A percentile compares a stretch with the other conserved stretches of the same genome.
phyloP scores from a whole-genome alignment of 2,329 filamentous ascomycete genomes.

The Pyricularia sp. region DNA sequence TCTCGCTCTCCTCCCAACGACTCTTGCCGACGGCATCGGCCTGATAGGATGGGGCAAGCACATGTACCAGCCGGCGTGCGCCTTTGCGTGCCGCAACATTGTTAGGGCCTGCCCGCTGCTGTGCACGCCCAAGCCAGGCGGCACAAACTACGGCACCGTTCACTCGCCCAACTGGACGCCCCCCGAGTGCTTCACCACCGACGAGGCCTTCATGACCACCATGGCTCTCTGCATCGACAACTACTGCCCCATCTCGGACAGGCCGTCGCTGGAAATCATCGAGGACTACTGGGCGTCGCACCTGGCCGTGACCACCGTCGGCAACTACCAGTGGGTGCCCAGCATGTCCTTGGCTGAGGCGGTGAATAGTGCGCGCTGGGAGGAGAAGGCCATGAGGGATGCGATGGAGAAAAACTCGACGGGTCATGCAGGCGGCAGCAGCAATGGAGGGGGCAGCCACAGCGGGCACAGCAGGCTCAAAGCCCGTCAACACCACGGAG shows the following conservation, averaged over 20 bases:
- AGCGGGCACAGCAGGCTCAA: not conserved
- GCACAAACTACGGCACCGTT: conserved; percentile 15
- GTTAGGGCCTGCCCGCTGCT: conserved; percentile 16
- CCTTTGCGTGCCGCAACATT: conserved; percentile 23
- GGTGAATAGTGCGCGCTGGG: conserved; percentile 6
- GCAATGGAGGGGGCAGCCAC: too few relatives aligned
- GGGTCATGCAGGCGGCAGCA: not conserved
- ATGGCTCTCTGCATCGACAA: conserved; percentile 18
- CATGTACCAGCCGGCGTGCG: conserved; percentile 24
- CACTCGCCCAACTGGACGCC: conserved; percentile 15
- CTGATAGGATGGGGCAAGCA: conserved; percentile 25
- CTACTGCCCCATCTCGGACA: conserved; percentile 13
- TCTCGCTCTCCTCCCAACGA: not conserved
- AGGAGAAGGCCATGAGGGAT: not conserved
- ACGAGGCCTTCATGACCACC: conserved; percentile 16
- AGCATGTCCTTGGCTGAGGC: conserved; percentile 10
- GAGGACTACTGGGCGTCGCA: conserved; percentile 16
- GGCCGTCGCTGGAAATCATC: conserved; percentile 8
- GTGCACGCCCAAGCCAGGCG: conserved; percentile 18
- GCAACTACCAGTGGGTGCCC: conserved; percentile 10
- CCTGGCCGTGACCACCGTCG: conserved; percentile 11
- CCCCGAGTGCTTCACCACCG: conserved; percentile 16
- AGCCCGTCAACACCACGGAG: not conserved
- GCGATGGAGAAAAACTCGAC: not conserved
- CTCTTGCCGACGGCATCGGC: conserved; percentile 10